These are phyloP conservation scores for Phytophthora cactorum DNA, from an alignment of 352 stramenopile species.

Conservation along the genomic window DNA sequence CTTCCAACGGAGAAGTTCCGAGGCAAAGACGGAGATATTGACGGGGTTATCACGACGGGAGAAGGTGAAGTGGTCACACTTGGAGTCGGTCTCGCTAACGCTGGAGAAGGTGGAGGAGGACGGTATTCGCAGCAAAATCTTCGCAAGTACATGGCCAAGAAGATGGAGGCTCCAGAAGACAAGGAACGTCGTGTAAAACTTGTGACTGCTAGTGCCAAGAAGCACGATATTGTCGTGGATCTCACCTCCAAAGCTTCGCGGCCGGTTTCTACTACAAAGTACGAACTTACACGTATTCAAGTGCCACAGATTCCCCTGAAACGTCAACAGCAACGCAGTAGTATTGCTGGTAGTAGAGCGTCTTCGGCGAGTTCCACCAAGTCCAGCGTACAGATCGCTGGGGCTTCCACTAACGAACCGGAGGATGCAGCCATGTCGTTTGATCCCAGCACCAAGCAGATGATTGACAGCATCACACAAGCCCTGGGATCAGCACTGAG, in stretches of 20 bases:
- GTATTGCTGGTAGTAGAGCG: constrained; percentile 7
- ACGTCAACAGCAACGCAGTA: constrained; percentile 12
- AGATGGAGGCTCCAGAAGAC: constrained; percentile 77
- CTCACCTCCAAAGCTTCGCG: constrained; percentile 16
- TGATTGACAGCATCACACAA: constrained; percentile 81
- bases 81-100: constrained; percentile 56
- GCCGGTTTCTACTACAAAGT: constrained; percentile 13
- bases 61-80: constrained; percentile 77
- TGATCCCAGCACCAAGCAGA: constrained; percentile 62
- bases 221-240: constrained; percentile 61
- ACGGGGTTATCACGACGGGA: constrained; percentile 81
- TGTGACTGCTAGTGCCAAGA: constrained; percentile 65
- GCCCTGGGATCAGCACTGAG: constrained; percentile 52
- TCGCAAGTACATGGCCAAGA: constrained; percentile 87
- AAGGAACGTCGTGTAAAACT: constrained; percentile 60
- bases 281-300: constrained; percentile 56
- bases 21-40: constrained; percentile 75
- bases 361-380: constrained; percentile 33
- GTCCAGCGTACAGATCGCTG: constrained; percentile 21
- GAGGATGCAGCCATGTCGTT: constrained; percentile 14
- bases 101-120: constrained; percentile 40
- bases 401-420: constrained; percentile 1
- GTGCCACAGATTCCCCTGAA: constrained; percentile 63
- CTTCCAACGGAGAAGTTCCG: constrained; percentile 79
- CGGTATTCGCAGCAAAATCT: constrained; percentile 75